These are phyloP conservation scores for Phialophora macrospora DNA, from an alignment of 2,329 filamentous ascomycete species.

Conservation along the genomic window DNA sequence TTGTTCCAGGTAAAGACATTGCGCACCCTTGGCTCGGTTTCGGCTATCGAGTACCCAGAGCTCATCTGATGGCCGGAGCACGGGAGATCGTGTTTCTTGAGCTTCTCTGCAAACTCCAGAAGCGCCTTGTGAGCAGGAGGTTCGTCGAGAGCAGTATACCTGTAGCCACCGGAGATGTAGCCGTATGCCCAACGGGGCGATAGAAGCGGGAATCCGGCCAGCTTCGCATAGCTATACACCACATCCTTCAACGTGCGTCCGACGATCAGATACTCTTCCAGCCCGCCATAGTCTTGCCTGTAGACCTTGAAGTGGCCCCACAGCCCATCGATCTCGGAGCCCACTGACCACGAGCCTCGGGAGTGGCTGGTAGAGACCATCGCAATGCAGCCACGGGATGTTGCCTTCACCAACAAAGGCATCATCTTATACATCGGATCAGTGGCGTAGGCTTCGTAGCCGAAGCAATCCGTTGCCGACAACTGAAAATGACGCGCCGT, in stretches of 20 bases:
- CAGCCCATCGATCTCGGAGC: conserved; percentile 74
- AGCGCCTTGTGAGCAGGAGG: conserved; percentile 62
- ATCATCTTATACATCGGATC: conserved; percentile 79
- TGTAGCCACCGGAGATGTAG: conserved; percentile 71
- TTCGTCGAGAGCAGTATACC: conserved; percentile 63
- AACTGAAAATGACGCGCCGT: conserved; percentile 69
- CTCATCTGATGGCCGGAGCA: conserved; percentile 75
- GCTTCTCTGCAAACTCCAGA: conserved; percentile 64
- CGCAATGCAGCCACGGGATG: conserved; percentile 66
- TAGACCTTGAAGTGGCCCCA: conserved; percentile 78
- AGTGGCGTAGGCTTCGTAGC: conserved; percentile 72
- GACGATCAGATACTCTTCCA: conserved; percentile 72
- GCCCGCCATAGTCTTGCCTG: conserved; percentile 71
- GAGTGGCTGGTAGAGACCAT: conserved; percentile 71
- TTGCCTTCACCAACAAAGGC: conserved; percentile 71
- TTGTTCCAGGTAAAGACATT: conserved; percentile 75
- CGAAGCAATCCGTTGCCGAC: conserved; percentile 73
- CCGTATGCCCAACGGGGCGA: conserved; percentile 75
- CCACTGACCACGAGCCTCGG: conserved; percentile 68
- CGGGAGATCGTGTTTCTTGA: conserved; percentile 69
- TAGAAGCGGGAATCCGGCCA: conserved; percentile 70
- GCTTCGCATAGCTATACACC: conserved; percentile 67
- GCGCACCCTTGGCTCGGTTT: conserved; percentile 69
- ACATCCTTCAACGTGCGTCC: conserved; percentile 70
- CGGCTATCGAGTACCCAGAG: conserved; percentile 72